A percentile compares a stretch with the other conserved stretches of the same genome.
These are phyloP conservation scores for Leucaena leucocephala DNA, from an alignment of 306 rosid genomes.

Conservation along the genomic window DNA sequence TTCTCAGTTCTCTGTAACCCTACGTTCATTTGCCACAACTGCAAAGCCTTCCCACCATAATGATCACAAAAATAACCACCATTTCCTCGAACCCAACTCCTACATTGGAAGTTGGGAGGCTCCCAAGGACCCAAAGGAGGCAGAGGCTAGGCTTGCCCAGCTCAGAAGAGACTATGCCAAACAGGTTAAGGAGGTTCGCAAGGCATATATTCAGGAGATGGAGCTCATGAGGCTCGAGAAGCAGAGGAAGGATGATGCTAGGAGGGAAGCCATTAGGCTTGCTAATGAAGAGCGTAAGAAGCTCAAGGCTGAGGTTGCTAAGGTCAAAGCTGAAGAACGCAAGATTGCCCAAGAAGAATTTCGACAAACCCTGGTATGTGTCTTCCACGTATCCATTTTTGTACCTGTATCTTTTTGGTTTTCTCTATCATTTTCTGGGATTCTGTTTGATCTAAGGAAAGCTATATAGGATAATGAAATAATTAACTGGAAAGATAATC, in stretches of 20 bases:
- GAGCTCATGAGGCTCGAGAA: constrained; percentile 68
- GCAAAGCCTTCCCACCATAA: constrained; percentile 54
- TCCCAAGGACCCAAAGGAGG: constrained; percentile 73
- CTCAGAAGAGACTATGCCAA: constrained; percentile 79
- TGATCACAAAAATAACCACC: constrained; percentile 56
- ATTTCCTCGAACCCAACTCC: constrained; percentile 49
- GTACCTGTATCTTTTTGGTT: background rate
- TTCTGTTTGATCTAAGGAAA: background rate
- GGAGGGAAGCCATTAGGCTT: constrained; percentile 61
- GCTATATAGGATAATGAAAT: background rate
- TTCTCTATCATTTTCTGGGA: background rate
- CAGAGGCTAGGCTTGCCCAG: constrained; percentile 61
- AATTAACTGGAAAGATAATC: background rate
- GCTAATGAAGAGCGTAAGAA: constrained; percentile 75
- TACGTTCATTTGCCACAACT: constrained; percentile 50
- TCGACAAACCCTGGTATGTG: constrained; percentile 67
- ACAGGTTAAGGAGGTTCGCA: constrained; percentile 72
- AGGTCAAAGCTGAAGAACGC: constrained; percentile 71
- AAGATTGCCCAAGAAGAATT: constrained; percentile 64
- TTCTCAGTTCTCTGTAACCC: constrained; percentile 22
- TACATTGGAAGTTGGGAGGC: constrained; percentile 74
- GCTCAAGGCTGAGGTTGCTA: constrained; percentile 70
- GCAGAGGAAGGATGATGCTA: constrained; percentile 71
- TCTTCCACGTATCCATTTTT: background rate
- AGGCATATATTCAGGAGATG: constrained; percentile 66